Conservation (phyloP, 176 grass and related monocot genomes). For the Phoenix roebelenii region DNA sequence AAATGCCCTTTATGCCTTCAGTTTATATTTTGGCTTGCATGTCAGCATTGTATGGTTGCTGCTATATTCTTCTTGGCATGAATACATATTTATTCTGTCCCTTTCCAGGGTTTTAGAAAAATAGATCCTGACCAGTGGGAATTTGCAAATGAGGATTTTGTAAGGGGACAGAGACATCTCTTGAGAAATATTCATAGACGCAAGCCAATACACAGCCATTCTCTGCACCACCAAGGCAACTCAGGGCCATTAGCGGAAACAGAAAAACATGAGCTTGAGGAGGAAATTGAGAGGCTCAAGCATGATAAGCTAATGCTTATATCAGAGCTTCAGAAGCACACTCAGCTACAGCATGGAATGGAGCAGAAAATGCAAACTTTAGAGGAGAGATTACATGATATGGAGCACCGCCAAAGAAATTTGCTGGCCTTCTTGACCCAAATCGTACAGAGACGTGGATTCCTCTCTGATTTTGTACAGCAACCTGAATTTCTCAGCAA, state of each 20-base stretch:
- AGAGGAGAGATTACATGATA: conserved; percentile 31
- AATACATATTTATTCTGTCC: no score
- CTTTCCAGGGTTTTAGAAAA: conserved; percentile 71
- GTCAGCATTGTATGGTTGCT: no score
- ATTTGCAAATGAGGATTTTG: conserved; percentile 79
- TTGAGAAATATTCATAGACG: conserved; percentile 81
- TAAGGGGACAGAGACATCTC: conserved; percentile 41
- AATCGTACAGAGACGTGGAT: conserved; percentile 26
- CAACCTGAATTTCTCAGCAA: conserved; percentile 33
- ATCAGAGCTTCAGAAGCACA: conserved; percentile 41
- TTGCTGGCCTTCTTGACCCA: conserved; percentile 30
- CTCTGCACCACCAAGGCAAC: conserved; percentile 34
- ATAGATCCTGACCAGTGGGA: conserved; percentile 87
- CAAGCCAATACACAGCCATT: conserved; percentile 93
- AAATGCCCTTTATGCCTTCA: no score
- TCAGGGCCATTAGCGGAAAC: conserved; percentile 24
- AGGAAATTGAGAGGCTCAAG: conserved; percentile 63
- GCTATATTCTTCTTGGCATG: no score
- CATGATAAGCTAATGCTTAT: conserved; percentile 41
- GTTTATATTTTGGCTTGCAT: no score
- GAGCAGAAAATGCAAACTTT: conserved; percentile 55
- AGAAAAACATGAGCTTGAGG: conserved; percentile 42
- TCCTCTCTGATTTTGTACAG: background rate
- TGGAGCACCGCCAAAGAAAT: conserved; percentile 50
- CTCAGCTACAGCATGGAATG: conserved; percentile 38